Conservation (phyloP, 169 alveolate genomes). For the Blepharisma undulans region DNA sequence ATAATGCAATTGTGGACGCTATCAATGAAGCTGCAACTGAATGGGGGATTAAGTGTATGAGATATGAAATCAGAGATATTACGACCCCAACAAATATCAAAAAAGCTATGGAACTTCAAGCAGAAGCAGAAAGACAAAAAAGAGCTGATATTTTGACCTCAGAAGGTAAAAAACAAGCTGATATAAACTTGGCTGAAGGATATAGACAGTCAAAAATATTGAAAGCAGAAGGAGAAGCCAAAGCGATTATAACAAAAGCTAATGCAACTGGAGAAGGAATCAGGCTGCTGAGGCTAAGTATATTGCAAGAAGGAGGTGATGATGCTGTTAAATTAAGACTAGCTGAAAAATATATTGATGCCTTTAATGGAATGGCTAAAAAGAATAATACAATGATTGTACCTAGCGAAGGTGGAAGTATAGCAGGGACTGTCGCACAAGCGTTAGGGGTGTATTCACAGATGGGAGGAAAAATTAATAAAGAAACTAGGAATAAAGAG, state of each 20-base stretch:
- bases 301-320: constrained; percentile 55
- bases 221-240: constrained; percentile 92
- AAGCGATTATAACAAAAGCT: constrained; percentile 84
- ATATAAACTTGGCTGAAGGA: constrained; percentile 93
- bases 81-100: constrained; percentile 89
- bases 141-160: constrained; percentile 92
- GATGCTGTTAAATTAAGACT: constrained; percentile 64
- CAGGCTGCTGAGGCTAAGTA: constrained; percentile 63
- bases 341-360: constrained; percentile 86
- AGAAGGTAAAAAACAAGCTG: constrained; percentile 93
- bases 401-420: constrained; percentile 78
- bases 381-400: constrained; percentile 80
- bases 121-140: constrained; percentile 94
- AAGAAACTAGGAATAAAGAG: background rate
- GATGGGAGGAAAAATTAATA: background rate
- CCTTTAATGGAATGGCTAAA: constrained; percentile 82
- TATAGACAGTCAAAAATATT: constrained; percentile 83
- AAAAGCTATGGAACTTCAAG: constrained; percentile 93
- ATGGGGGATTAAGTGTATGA: constrained; percentile 94
- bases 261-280: constrained; percentile 88
- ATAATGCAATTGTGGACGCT: constrained; percentile 82
- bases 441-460: constrained; percentile 2
- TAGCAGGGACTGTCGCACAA: constrained; percentile 56
- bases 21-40: constrained; percentile 84
- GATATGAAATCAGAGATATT: constrained; percentile 95